Evolutionary conservation across 495 filamentous ascomycete genomes (phyloP), one percentile per base, ranked within the genome.

Genomic region (Rhizodiscina lignyota): DNA sequence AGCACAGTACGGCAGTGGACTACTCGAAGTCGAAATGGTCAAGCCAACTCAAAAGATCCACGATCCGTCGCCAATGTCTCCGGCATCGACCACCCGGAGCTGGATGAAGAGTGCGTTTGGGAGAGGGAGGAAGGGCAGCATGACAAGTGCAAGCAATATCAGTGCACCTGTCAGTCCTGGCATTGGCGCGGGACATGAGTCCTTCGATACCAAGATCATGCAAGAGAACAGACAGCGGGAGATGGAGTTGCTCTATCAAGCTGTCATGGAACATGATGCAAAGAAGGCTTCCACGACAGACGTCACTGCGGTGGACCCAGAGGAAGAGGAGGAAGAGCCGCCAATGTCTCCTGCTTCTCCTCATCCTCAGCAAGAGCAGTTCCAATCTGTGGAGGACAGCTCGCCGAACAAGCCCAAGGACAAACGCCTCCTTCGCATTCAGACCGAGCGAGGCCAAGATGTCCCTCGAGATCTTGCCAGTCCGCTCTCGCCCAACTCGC

Each of bases 181-280:
- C 17, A 61, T 70, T 35, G 54, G 61, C 20, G n/a, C n/a, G n/a
- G n/a, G n/a, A n/a, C n/a, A n/a, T n/a, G n/a, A n/a, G n/a, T 74
- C 68, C 8, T 74, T 93, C 36, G 85, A 94, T 53, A 70, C 75
- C 35, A 67, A 67, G 29, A 69, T 91, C 20, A 67, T 93, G 19
- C 68, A 75, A 23, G 69, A 65, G 42, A 68, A 72, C 53, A 71
- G 77, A 49, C 75, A 86, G 51, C 63, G 70, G 39, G 76, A 92
- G 50, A 74, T 94, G 59, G 83, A 89, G 51, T 74, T 81, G 53
- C 72, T 94, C 46, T 94, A 94, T 51, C 81, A 73, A 33, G 77
- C 84, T 30, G 85, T 93, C 40, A 78, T 92, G 79, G 82, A 81
- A 56, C 79, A 87, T 34, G 83, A 91, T 55, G 75, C 72, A 24